phyloP scores from a whole-genome alignment of 2,329 filamentous ascomycete genomes.

The Colletotrichum tropicale region DNA sequence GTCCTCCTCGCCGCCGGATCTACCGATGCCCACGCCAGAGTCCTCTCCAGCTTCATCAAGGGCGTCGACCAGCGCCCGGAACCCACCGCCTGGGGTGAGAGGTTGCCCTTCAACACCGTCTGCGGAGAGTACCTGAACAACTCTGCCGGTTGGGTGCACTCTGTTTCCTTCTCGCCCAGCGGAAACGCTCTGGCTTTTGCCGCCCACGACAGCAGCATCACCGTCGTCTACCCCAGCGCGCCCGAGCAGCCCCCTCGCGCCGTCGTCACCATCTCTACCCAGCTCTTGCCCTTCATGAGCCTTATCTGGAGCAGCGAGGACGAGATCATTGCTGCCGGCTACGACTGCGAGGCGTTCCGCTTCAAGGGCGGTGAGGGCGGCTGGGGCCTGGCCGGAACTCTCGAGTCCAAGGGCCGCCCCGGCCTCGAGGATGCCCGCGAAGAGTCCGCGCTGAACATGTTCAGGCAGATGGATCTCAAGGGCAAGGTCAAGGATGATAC shows the following conservation, averaged over 20 bases:
- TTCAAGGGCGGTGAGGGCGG: constrained; percentile 79
- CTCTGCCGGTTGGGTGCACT: constrained; percentile 95
- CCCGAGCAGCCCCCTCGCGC: constrained; percentile 90
- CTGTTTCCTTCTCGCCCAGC: constrained; percentile 89
- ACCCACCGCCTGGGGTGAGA: constrained; percentile 90
- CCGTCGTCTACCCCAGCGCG: constrained; percentile 90
- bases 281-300: constrained; percentile 90
- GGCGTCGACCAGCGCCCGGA: constrained; percentile 87
- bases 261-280: constrained; percentile 88
- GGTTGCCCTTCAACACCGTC: constrained; percentile 96
- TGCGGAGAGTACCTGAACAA: constrained; percentile 97
- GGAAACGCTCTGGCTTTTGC: constrained; percentile 94
- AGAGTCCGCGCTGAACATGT: constrained; percentile 97
- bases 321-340: constrained; percentile 94
- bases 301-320: constrained; percentile 90
- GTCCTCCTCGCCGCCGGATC: constrained; percentile 93
- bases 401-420: constrained; percentile 74
- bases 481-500: constrained; percentile 92
- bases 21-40: constrained; percentile 95
- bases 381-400: constrained; percentile 82
- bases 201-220: constrained; percentile 95
- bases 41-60: constrained; percentile 97
- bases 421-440: constrained; percentile 71
- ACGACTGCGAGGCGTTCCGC: constrained; percentile 88
- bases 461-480: constrained; percentile 97